Base-by-base conservation (phyloP, 2,329 filamentous ascomycete species). In the Alternaria brassicae region DNA sequence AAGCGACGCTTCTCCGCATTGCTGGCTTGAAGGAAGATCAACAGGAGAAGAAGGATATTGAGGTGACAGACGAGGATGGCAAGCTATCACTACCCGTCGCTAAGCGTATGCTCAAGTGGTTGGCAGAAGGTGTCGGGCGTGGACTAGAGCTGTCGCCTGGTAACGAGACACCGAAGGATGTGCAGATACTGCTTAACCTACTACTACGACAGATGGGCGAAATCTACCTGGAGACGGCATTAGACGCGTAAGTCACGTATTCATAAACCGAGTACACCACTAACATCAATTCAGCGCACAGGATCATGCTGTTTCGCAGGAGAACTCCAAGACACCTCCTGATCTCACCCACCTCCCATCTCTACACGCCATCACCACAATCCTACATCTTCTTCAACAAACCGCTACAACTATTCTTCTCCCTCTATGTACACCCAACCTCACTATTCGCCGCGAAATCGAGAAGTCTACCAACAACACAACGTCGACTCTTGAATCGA, bases 51-150 rank as follows among this genome's bases (percentile, higher is more conserved):
- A 90, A 91, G 67, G 93, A 97, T 52, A 92, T 96, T 58, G 93
- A 96, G 74, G 91, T 98, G 30, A 89, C 90, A 0, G 95, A 98
- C 60, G 89, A 94, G 72, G 94, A 99, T 72, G 95, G 95, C 32
- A 84, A 88, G 56, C 82, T 98, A 25, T 94, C 89, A 67, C 83
- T 96, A 4, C 83, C 88, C n/a, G 93, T 91, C 75, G 92, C 93
- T n/a, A 98, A 98, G 80, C 87, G 95, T 57, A 99, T 99, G 93
- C 85, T 99, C 60, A 96, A 92, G 75, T 99, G 95, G 95, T 82
- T 99, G 39, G 95, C 95, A 2, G 95, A 99, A 81, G 93, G 92
- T 62, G 94, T 99, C 23, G 91, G 95, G 37, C 86, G 95, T 63
- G 92, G 93, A 0, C 84, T 99, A 9, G 95, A 99, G 77, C 84